Percentiles rank a stretch among this genome's conserved stretches.
These are phyloP conservation scores for Hypericum androsaemum DNA, from an alignment of 345 rosid genomes.

Conservation along the genomic window DNA sequence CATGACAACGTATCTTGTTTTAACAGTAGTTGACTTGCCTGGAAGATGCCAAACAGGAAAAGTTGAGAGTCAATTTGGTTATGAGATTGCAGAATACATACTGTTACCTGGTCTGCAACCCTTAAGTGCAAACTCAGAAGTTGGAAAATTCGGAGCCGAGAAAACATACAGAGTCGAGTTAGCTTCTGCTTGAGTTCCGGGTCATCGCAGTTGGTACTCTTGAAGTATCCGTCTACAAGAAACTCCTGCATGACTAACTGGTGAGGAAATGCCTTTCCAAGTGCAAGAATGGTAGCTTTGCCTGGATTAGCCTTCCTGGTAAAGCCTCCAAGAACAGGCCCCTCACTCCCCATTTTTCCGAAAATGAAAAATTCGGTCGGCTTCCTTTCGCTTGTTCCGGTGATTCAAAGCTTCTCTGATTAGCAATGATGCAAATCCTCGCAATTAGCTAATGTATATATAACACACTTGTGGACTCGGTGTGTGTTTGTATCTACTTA, in stretches of 20 bases:
- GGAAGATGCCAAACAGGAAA: conserved; percentile 13
- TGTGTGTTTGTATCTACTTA: too few relatives aligned
- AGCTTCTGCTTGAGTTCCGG: conserved; percentile 64
- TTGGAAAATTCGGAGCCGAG: too few relatives aligned
- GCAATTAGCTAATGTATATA: neutral
- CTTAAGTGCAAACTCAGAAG: too few relatives aligned
- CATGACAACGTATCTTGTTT: conserved; percentile 87
- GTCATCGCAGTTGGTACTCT: conserved; percentile 79
- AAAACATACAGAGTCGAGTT: conserved; percentile 65
- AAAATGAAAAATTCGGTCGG: too few relatives aligned
- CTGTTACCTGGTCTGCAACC: too few relatives aligned
- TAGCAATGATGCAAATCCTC: neutral
- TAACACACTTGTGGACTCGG: too few relatives aligned
- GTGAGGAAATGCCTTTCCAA: conserved; percentile 84
- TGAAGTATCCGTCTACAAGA: conserved; percentile 78
- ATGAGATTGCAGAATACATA: too few relatives aligned
- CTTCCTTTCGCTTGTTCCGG: too few relatives aligned
- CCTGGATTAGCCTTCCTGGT: conserved; percentile 46
- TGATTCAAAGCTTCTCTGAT: neutral
- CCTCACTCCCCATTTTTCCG: neutral
- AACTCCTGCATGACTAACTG: conserved; percentile 74
- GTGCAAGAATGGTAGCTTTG: conserved; percentile 81
- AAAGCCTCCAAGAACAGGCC: neutral
- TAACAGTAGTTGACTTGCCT: conserved; percentile 94
- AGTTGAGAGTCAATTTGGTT: too few relatives aligned